Conservation (phyloP, 108 stramenopile genomes). For the Cyclotella sp. region DNA sequence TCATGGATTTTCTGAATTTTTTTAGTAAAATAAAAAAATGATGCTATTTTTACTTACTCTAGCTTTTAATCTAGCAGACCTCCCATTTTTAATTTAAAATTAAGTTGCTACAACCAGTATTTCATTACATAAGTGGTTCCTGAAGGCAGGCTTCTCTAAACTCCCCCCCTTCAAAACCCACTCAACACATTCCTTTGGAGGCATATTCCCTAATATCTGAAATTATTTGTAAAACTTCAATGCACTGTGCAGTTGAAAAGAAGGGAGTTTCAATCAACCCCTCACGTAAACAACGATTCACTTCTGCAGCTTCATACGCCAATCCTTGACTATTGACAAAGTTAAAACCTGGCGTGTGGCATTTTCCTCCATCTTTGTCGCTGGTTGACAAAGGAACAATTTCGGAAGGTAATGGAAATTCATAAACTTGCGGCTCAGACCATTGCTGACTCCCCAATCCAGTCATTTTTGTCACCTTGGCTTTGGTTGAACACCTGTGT, state of each 20-base stretch:
- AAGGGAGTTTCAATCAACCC: conserved; percentile 45
- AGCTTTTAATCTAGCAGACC: too few species aligned
- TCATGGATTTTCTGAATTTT: too few species aligned
- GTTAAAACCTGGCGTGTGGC: conserved; percentile 47
- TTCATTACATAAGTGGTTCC: too few species aligned
- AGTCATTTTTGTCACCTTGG: conserved; percentile 53
- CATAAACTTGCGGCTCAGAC: conserved; percentile 33
- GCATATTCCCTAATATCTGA: conserved; percentile 48
- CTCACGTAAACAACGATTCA: conserved; percentile 54
- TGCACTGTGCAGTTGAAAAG: conserved; percentile 43
- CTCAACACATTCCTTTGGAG: not conserved
- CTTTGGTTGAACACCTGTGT: conserved; percentile 51
- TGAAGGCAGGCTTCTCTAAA: too few species aligned
- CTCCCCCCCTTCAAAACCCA: too few species aligned
- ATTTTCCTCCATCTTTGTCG: not conserved
- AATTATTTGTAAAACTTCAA: conserved; percentile 51
- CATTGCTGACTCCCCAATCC: conserved; percentile 55
- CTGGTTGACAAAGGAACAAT: conserved; percentile 30
- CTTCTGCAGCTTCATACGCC: conserved; percentile 55
- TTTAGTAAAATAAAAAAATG: too few species aligned
- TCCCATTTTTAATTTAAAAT: too few species aligned
- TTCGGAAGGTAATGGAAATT: conserved; percentile 45
- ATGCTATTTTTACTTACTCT: too few species aligned
- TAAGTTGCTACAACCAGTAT: too few species aligned
- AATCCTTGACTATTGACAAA: conserved; percentile 57